phyloP scores from a whole-genome alignment of 2,329 filamentous ascomycete genomes.

The Diaporthe vexans region DNA sequence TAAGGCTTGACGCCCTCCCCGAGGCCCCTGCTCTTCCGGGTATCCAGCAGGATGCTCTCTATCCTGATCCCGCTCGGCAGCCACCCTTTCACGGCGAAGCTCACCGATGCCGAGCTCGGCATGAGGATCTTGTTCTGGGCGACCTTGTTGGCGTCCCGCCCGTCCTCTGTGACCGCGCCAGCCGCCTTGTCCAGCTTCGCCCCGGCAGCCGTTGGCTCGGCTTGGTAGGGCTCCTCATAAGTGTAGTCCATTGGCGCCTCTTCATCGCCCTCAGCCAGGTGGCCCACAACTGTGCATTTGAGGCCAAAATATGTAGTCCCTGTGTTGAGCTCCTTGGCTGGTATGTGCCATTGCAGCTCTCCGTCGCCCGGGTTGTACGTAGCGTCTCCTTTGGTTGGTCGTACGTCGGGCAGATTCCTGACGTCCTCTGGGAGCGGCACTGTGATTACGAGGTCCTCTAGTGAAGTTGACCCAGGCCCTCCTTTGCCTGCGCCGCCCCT shows the following conservation, averaged over 20 bases:
- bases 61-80: conserved; percentile 77
- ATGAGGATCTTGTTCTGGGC: conserved; percentile 82
- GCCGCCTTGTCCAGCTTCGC: conserved; percentile 52
- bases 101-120: conserved; percentile 83
- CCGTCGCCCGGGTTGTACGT: conserved; percentile 81
- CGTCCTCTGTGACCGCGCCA: conserved; percentile 53
- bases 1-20: conserved; percentile 93
- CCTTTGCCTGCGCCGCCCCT: conserved; percentile 62
- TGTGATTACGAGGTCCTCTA: conserved; percentile 84
- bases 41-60: conserved; percentile 77
- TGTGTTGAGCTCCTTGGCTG: conserved; percentile 79
- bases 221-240: conserved; percentile 71
- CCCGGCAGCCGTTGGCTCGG: conserved; percentile 52
- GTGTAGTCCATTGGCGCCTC: conserved; percentile 66
- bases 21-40: conserved; percentile 86
- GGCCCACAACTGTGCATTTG: conserved; percentile 83
- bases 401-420: conserved; percentile 85
- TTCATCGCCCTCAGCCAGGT: conserved; percentile 62
- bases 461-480: conserved; percentile 68
- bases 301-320: conserved; percentile 79
- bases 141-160: conserved; percentile 68
- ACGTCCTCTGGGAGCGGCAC: conserved; percentile 85
- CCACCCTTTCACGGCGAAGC: conserved; percentile 79
- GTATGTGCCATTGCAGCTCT: conserved; percentile 85
- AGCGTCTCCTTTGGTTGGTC: conserved; percentile 86